phyloP scores from a whole-genome alignment of 2,329 filamentous ascomycete genomes.

The Nigrospora sphaerica region DNA sequence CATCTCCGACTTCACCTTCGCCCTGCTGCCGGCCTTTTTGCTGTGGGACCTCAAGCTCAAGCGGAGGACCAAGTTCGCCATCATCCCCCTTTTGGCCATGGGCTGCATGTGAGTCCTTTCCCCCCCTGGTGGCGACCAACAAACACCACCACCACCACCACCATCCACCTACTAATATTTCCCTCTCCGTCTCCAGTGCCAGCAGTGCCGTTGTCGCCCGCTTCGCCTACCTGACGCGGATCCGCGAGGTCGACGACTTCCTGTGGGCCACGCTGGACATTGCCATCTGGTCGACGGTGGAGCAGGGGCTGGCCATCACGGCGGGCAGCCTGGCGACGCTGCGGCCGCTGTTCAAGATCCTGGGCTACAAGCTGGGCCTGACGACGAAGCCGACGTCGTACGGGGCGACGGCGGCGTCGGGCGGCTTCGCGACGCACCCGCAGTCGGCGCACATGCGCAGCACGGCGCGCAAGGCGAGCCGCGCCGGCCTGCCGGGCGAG shows the following conservation, averaged over 20 bases:
- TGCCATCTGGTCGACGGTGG: constrained; percentile 41
- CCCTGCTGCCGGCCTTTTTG: constrained; percentile 39
- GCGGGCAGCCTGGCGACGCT: constrained; percentile 40
- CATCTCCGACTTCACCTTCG: constrained; percentile 42
- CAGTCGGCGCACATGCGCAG: not conserved
- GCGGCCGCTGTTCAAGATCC: constrained; percentile 31
- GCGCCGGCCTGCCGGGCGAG: not conserved
- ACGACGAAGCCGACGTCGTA: constrained; percentile 1
- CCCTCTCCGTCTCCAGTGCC: constrained; percentile 21
- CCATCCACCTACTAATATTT: too few species aligned
- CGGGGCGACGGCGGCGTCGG: not conserved
- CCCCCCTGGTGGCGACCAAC: not conserved
- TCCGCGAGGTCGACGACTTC: constrained; percentile 30
- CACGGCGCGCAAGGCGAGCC: not conserved
- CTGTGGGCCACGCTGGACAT: constrained; percentile 35
- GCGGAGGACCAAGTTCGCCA: constrained; percentile 32
- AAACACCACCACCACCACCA: too few species aligned
- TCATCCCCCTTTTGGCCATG: constrained; percentile 39
- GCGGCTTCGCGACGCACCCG: not conserved
- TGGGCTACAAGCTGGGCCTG: constrained; percentile 21
- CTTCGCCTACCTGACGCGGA: constrained; percentile 28
- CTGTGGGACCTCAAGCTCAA: constrained; percentile 42
- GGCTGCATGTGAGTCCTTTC: constrained; percentile 28
- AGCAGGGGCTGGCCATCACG: constrained; percentile 39
- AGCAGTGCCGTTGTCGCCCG: constrained; percentile 35